Evolutionary conservation across 805 yeast species (phyloP), one percentile per base, ranked within the genome.

Genomic region (Sugiyamaella qingdaonensis): DNA sequence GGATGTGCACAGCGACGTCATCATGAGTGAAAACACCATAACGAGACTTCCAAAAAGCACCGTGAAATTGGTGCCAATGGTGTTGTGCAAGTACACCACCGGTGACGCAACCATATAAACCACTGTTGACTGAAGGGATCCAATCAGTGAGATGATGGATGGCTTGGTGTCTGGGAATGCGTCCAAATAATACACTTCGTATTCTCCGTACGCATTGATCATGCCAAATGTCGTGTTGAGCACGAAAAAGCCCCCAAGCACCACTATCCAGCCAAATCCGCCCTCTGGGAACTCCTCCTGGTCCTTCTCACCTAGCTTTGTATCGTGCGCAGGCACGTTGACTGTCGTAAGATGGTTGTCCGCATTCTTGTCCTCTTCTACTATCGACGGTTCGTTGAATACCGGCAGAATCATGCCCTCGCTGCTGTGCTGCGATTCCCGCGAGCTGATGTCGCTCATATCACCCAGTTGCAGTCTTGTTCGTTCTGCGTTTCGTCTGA

Each of bases 161-260:
- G 80, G 69, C 32, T 70, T 62, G 2, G 78, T 78, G 11, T 73
- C 71, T 0, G 74, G 71, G 53, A 78, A 80, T 27, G 57, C 57
- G 11, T 66, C 47, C 19, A 72, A 68, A 58, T 81, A 82, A 61
- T 76, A 79, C 35, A 75, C 69, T 51, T 81, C 77, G 61, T 79
- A 83, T 3, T 80, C 79, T 27, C 86, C 87, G 65, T 70, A 82
- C 2, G 79, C 71, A 39, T 82, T 78, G 53, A 78, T 78, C 68
- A 81, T 72, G 14, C 88, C 88, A 76, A 79, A 82, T 0, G 84
- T 77, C 54, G 78, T 64, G 59, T 76, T 61, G 73, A 73, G 63
- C 63, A 73, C 61, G 14, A 77, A 67, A 68, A 78, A 74, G 0
- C 73, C 72, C 16, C 78, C 79, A 2, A 73, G 37, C 1, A 80